Evolutionary conservation across 2,329 filamentous ascomycete genomes (phyloP).

Genomic region (Ceratocystis harringtonii): DNA sequence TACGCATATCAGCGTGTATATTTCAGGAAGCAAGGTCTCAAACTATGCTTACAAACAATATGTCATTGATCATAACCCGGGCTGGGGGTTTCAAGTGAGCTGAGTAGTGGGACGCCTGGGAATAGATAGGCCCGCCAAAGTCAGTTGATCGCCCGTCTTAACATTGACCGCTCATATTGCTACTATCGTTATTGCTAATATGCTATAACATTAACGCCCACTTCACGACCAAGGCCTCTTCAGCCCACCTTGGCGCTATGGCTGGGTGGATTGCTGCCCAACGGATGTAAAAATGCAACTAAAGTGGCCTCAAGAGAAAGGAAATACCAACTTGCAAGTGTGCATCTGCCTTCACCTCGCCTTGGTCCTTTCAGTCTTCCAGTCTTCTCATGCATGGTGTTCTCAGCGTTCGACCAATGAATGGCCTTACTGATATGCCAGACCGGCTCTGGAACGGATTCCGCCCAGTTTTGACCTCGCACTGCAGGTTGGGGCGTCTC

Average conservation of each 20-base stretch:
- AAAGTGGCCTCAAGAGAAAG: neutral
- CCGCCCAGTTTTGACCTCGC: too few species aligned
- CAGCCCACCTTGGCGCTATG: neutral
- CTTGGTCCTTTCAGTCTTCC: too few species aligned
- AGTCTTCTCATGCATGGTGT: too few species aligned
- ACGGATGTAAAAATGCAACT: neutral
- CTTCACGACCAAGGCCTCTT: neutral
- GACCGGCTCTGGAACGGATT: too few species aligned
- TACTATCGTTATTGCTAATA: neutral
- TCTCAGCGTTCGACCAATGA: too few species aligned
- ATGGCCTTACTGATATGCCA: too few species aligned
- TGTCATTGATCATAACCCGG: too few species aligned
- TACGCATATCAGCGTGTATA: too few species aligned
- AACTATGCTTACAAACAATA: too few species aligned
- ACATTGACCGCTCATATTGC: neutral
- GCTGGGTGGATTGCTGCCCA: neutral
- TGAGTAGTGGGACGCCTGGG: neutral
- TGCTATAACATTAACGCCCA: neutral
- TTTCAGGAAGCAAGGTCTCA: too few species aligned
- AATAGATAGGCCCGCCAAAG: neutral
- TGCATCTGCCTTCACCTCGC: too few species aligned
- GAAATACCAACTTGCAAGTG: neutral
- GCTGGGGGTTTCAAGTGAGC: neutral
- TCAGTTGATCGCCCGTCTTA: neutral
- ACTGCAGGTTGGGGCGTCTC: too few species aligned